These are phyloP conservation scores for Polymyxa betae DNA, from an alignment of 208 protist species.

Conservation along the genomic window DNA sequence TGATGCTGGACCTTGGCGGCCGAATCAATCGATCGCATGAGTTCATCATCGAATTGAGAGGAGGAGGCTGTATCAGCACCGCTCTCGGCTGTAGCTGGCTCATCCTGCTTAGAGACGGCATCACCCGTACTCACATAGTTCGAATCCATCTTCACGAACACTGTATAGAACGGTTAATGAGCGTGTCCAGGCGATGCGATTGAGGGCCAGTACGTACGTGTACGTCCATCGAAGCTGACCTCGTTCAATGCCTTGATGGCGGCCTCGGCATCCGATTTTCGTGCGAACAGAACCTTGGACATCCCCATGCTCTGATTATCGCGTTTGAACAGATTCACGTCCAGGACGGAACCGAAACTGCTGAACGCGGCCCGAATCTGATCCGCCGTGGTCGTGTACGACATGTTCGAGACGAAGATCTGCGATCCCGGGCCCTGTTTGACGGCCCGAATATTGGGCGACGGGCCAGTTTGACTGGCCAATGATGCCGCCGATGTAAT, in stretches of 20 bases:
- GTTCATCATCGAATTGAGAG: not conserved
- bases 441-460: not conserved
- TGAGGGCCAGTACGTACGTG: slow-evolving; percentile 1
- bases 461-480: not conserved
- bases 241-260: slow-evolving; percentile 31
- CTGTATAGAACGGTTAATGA: not conserved
- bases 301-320: slow-evolving; percentile 25
- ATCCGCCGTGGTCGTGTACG: not conserved
- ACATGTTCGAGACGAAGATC: slow-evolving; percentile 31
- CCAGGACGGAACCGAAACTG: slow-evolving; percentile 9
- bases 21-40: slow-evolving; percentile 20
- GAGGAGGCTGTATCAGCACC: not conserved
- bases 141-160: slow-evolving; percentile 27
- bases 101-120: not conserved
- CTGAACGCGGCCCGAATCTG: not conserved
- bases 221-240: slow-evolving; percentile 38
- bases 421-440: not conserved
- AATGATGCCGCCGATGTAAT: not conserved
- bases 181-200: not conserved
- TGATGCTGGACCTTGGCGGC: slow-evolving; percentile 25
- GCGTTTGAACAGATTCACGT: slow-evolving; percentile 46
- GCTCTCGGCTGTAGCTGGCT: not conserved
- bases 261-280: not conserved
- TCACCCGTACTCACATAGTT: not conserved
- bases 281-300: slow-evolving; percentile 47